Evolutionary conservation across 108 stramenopile species (phyloP), one percentile per base, ranked within the genome.

Genomic region (Cyclotella cryptica): DNA sequence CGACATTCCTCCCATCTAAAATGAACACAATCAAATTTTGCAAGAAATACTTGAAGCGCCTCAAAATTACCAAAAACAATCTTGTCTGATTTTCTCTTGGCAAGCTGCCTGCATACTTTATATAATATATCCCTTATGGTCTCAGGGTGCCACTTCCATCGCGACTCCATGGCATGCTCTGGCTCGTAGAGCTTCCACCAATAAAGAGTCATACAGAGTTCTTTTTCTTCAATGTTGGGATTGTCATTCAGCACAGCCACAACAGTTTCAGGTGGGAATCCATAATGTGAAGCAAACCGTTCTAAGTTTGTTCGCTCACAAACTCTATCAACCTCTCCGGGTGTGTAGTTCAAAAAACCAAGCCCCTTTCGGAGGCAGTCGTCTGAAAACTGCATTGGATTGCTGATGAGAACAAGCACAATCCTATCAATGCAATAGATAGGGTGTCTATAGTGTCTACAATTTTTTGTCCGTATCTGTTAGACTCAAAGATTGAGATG

Each of bases 61-160:
- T 64, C 41, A 19, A 64, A 64, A 10, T 43, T 13, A n/a, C 41
- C 63, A 43, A 64, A 64, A 41, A 43, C 10, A 10, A 64, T 64
- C 63, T 64, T 64, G 28, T 61, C 27, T 12, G 22, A 8, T 9
- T 61, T 15, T 29, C 60, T 61, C 22, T 61, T 61, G 28, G 13
- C 11, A 9, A 61, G 30, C 17, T 61, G 60, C 60, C 29, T 28
- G 28, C 60, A 61, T 29, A 61, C 60, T 35, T 8, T 12, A 29
- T 61, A 61, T 9, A 26, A 61, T 29, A 61, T 61, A 21, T 61
- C 60, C 17, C 60, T 29, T 8, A 61, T 61, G 30, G 60, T 61
- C 17, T 61, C 60, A 12, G 60, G 60, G 28, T 61, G 60, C 60
- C 60, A 61, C 60, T 61, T 61, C 60, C 60, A 61, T 29, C 60